Evolutionary conservation across 345 rosid species (phyloP).

Genomic region (Diplotaxis tenuifolia): DNA sequence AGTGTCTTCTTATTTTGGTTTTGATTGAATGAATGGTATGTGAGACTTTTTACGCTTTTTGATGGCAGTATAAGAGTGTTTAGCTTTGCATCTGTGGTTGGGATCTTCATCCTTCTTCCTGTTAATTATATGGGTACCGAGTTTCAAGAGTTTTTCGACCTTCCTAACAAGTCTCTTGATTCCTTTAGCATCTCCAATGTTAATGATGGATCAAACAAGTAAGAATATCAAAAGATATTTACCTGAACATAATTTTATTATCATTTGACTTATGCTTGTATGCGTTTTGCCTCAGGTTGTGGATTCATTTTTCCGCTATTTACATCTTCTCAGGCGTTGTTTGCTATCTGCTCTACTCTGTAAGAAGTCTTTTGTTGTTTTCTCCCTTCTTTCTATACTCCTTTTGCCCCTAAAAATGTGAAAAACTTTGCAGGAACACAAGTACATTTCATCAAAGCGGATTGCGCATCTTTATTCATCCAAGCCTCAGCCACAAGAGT

Average conservation of each 20-base stretch:
- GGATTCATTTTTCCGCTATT: conserved; percentile 90
- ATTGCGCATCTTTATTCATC: conserved; percentile 63
- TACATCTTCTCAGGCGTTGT: conserved; percentile 82
- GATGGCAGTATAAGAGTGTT: conserved; percentile 66
- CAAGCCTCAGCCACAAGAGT: conserved; percentile 75
- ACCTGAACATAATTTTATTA: not conserved
- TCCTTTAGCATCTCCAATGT: conserved; percentile 87
- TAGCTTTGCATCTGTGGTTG: conserved; percentile 59
- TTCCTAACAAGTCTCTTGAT: conserved; percentile 68
- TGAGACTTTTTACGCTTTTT: not conserved
- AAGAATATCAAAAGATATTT: not conserved
- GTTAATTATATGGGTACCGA: conserved; percentile 78
- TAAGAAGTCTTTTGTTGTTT: conserved; percentile 48
- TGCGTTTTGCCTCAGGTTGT: conserved; percentile 63
- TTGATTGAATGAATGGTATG: conserved; percentile 6
- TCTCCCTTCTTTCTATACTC: conserved; percentile 9
- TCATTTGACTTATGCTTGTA: not conserved
- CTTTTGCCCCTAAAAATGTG: conserved; percentile 1
- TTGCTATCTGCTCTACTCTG: conserved; percentile 79
- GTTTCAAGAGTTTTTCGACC: conserved; percentile 54
- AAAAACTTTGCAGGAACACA: conserved; percentile 59
- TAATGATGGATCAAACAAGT: conserved; percentile 80
- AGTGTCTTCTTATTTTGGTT: not conserved
- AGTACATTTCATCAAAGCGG: conserved; percentile 58
- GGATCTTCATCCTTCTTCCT: conserved; percentile 76